These are phyloP conservation scores for Rhodotorula sp. DNA, from an alignment of 1,284 basidiomycete species.

Conservation along the genomic window DNA sequence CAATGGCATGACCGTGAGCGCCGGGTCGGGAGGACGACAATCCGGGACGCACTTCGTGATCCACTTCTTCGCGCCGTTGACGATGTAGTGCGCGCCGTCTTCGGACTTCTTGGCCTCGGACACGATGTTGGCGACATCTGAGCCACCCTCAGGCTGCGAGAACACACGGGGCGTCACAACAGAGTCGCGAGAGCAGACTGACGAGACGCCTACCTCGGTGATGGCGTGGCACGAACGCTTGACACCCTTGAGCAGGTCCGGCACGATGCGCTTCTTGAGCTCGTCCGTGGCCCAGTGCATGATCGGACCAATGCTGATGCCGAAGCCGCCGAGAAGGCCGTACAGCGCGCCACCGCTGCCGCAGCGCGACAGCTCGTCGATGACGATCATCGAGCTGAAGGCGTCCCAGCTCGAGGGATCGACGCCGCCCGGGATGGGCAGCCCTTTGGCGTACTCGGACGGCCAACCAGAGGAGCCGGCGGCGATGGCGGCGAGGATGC, in stretches of 20 bases:
- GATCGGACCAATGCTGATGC: constrained; percentile 49
- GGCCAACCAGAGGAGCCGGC: constrained; percentile 30
- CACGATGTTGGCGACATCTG: constrained; percentile 50
- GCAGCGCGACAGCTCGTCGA: constrained; percentile 37
- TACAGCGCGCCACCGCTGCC: constrained; percentile 38
- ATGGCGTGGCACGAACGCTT: constrained; percentile 54
- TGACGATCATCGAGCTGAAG: constrained; percentile 40
- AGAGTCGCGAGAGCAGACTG: no score
- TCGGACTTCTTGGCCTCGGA: constrained; percentile 46
- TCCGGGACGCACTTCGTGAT: constrained; percentile 43
- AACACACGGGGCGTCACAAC: background rate
- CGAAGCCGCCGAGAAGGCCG: constrained; percentile 52
- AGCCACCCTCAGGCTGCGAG: constrained; percentile 44
- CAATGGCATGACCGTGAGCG: no score
- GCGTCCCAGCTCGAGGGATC: constrained; percentile 49
- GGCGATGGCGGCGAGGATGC: constrained; percentile 38
- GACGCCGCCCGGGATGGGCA: constrained; percentile 50
- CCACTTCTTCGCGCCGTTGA: constrained; percentile 52
- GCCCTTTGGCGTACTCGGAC: constrained; percentile 39
- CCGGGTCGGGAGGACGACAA: no score
- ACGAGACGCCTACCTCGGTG: constrained; percentile 35
- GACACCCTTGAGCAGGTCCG: constrained; percentile 51
- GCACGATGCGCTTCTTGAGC: constrained; percentile 51
- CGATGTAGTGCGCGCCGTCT: constrained; percentile 51
- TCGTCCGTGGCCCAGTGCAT: constrained; percentile 52